Conservation (phyloP, 208 protist genomes). For the Trypanosoma lewisi region DNA sequence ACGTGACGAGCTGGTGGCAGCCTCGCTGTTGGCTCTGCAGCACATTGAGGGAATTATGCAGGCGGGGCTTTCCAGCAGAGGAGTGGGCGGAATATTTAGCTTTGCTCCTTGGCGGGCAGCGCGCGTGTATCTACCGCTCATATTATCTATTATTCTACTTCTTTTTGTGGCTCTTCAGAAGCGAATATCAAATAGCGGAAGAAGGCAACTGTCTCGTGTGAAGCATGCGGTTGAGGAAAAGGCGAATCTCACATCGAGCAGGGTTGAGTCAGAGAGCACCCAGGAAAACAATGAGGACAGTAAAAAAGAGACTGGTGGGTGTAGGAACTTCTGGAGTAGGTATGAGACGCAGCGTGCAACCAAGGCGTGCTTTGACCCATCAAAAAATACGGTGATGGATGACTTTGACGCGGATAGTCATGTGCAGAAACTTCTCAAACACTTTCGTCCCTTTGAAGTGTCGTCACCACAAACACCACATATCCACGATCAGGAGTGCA, state of each 20-base stretch:
- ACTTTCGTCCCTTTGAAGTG: neutral
- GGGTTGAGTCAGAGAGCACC: neutral
- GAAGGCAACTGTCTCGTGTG: neutral
- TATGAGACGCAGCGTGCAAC: neutral
- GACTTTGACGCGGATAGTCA: constrained; percentile 23
- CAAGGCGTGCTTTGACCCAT: neutral
- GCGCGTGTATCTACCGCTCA: neutral
- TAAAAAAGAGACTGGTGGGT: neutral
- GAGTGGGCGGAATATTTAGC: neutral
- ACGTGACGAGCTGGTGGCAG: constrained; percentile 7
- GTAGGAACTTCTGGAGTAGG: no score
- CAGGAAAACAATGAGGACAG: neutral
- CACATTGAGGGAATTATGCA: neutral
- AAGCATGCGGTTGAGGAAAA: neutral
- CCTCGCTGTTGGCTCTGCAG: constrained; percentile 10
- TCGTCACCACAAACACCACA: neutral
- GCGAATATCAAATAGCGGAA: neutral
- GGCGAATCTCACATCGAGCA: neutral
- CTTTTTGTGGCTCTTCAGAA: neutral
- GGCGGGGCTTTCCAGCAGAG: neutral
- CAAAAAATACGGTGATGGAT: neutral
- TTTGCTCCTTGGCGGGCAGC: no score
- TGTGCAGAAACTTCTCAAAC: constrained; percentile 14
- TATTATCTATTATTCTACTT: neutral
- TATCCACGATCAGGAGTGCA: neutral